phyloP scores from a whole-genome alignment of 208 protist species.

The Trypanosoma scelopori region DNA sequence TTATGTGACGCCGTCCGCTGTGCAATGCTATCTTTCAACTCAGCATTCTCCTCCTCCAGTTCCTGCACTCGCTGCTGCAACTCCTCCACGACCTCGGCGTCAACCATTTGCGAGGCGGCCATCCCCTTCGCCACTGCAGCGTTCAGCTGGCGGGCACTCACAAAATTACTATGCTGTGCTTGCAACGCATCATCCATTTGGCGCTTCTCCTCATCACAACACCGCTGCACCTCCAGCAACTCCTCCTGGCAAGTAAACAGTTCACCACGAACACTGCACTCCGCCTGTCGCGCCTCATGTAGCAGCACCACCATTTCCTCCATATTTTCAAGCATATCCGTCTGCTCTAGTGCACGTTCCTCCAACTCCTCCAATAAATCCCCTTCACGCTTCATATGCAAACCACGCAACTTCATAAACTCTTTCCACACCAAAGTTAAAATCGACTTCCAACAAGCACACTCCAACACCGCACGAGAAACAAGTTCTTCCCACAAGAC shows the following conservation, averaged over 20 bases:
- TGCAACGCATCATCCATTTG: background rate
- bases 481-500: background rate
- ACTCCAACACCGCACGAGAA: constrained; percentile 7
- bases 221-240: constrained; percentile 11
- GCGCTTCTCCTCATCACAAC: constrained; percentile 4
- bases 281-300: constrained; percentile 27
- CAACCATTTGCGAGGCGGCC: constrained; percentile 5
- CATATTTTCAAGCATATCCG: constrained; percentile 32
- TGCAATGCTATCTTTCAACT: constrained; percentile 12
- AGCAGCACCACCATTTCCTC: constrained; percentile 31
- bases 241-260: constrained; percentile 26
- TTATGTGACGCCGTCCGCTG: constrained; percentile 1
- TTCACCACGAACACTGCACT: constrained; percentile 14
- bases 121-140: background rate
- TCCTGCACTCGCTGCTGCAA: constrained; percentile 9
- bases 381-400: background rate
- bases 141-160: background rate
- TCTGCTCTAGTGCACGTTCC: constrained; percentile 22
- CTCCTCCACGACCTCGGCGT: background rate
- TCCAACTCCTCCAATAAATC: constrained; percentile 26
- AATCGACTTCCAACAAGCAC: background rate
- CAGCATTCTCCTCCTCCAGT: constrained; percentile 21
- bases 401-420: background rate
- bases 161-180: background rate
- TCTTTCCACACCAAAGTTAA: background rate